These are phyloP conservation scores for Zymoseptoria crescenta DNA, from an alignment of 2,329 filamentous ascomycete species.

Conservation along the genomic window DNA sequence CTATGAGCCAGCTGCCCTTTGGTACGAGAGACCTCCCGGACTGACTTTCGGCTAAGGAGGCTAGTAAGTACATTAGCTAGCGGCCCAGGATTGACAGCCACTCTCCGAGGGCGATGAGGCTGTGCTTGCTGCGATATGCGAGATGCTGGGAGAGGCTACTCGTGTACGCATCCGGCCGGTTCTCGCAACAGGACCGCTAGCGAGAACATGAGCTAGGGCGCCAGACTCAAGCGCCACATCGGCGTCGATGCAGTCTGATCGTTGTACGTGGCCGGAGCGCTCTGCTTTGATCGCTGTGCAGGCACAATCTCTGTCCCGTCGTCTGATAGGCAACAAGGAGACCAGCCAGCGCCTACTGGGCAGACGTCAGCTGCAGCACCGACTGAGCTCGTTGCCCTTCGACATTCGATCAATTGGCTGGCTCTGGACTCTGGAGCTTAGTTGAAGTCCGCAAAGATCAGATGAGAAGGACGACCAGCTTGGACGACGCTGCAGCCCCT, in stretches of 20 bases:
- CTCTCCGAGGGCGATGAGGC: neutral
- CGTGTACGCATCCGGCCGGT: no score
- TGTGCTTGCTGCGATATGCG: neutral
- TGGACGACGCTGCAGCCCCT: no score
- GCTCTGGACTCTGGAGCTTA: no score
- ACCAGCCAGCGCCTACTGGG: no score
- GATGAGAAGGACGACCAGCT: no score
- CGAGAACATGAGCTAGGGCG: neutral
- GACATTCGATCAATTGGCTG: no score
- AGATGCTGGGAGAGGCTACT: neutral
- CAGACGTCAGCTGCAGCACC: no score
- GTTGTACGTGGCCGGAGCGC: neutral
- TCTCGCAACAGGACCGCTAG: neutral
- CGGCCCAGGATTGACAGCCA: neutral
- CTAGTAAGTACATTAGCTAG: neutral
- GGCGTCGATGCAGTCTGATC: neutral
- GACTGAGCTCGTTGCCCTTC: no score
- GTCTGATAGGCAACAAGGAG: no score
- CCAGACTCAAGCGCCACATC: neutral
- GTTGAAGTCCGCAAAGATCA: no score
- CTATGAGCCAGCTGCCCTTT: neutral
- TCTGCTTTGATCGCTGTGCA: neutral
- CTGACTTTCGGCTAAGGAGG: neutral
- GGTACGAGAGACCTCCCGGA: neutral
- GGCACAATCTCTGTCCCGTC: no score